These are phyloP conservation scores for Ceratobasidium sp. DNA, from an alignment of 1,284 basidiomycete genomes.

Conservation along the genomic window DNA sequence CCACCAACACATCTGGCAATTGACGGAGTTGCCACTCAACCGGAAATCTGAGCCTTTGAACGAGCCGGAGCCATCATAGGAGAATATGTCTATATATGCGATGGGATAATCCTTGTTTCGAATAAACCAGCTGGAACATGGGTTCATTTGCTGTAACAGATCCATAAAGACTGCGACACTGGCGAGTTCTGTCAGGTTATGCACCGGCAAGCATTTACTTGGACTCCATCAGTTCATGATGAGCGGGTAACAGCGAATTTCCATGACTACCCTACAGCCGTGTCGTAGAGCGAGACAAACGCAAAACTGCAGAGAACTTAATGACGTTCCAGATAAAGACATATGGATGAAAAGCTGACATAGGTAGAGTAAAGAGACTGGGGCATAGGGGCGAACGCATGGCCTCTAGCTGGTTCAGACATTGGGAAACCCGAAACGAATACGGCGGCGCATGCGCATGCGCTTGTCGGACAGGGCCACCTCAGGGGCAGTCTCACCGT, in stretches of 20 bases:
- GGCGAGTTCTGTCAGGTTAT: too few species aligned
- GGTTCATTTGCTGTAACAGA: too few species aligned
- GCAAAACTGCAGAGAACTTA: background rate
- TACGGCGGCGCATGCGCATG: constrained; percentile 21
- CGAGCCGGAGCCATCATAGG: too few species aligned
- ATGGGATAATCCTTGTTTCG: too few species aligned
- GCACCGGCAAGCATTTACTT: too few species aligned
- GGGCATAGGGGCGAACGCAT: constrained; percentile 12
- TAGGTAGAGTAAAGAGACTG: background rate
- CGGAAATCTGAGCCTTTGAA: too few species aligned
- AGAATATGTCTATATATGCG: too few species aligned
- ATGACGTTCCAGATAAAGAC: background rate
- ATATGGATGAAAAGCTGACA: background rate
- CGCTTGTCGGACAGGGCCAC: background rate
- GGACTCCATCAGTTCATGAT: too few species aligned
- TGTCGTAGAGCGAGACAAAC: background rate
- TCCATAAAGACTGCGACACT: too few species aligned
- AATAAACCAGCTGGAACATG: too few species aligned
- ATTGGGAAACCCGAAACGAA: background rate
- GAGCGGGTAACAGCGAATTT: background rate
- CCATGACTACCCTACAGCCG: background rate
- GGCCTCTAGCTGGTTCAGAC: background rate
- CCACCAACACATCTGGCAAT: too few species aligned
- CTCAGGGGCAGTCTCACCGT: background rate
- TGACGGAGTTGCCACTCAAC: too few species aligned